A percentile compares a stretch with the other conserved stretches of the same genome.
phyloP scores from a whole-genome alignment of 2,329 filamentous ascomycete genomes.

The Purpureocillium lavendulum region DNA sequence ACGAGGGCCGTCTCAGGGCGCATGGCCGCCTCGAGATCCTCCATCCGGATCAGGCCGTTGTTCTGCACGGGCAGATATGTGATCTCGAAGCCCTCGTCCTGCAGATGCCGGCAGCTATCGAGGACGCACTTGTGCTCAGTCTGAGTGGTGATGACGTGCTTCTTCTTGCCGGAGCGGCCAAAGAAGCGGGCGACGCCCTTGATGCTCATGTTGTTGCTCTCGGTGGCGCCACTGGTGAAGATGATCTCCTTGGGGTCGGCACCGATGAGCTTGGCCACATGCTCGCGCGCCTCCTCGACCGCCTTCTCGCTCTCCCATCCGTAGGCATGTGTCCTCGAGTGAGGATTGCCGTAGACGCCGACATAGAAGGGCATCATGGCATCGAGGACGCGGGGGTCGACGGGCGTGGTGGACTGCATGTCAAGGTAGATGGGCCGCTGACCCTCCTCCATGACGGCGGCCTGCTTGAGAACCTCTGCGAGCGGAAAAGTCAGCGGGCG shows the following conservation, averaged over 20 bases:
- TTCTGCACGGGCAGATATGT: constrained; percentile 91
- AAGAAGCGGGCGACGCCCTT: constrained; percentile 97
- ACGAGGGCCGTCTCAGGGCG: constrained; percentile 85
- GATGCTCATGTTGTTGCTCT: constrained; percentile 99
- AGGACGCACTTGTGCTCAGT: constrained; percentile 99
- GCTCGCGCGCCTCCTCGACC: constrained; percentile 74
- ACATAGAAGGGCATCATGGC: constrained; percentile 94
- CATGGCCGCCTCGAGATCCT: constrained; percentile 80
- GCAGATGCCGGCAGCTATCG: constrained; percentile 91
- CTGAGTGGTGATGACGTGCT: constrained; percentile 93
- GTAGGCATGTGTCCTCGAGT: constrained; percentile 95
- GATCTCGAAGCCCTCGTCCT: constrained; percentile 92
- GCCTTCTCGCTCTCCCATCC: constrained; percentile 97
- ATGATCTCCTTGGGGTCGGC: constrained; percentile 97
- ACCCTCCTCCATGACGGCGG: constrained; percentile 86
- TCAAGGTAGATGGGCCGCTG: constrained; percentile 94
- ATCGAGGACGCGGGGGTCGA: constrained; percentile 90
- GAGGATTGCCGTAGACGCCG: constrained; percentile 91
- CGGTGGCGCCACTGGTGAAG: constrained; percentile 94
- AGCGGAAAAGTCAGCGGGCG: constrained; percentile 4
- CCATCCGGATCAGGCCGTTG: constrained; percentile 78
- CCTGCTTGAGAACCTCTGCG: constrained; percentile 76
- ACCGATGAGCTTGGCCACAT: constrained; percentile 81
- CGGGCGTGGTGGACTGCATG: constrained; percentile 94
- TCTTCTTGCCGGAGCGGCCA: constrained; percentile 88